Evolutionary conservation across 1,284 basidiomycete species (phyloP).

Genomic region (Ceratobasidium sp.): DNA sequence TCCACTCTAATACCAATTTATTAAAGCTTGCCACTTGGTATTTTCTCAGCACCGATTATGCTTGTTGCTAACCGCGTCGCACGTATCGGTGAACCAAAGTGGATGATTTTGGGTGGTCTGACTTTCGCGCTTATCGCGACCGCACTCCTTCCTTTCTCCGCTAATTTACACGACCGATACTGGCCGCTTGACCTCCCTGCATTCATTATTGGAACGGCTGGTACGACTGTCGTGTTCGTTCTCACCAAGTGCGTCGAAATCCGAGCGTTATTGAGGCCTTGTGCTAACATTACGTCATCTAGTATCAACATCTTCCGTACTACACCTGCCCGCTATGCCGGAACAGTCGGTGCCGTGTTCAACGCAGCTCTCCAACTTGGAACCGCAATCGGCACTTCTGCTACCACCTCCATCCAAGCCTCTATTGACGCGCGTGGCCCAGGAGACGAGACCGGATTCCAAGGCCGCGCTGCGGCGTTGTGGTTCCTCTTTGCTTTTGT

Average conservation of each 20-base stretch:
- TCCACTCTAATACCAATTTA: background rate
- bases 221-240: slow-evolving; percentile 31
- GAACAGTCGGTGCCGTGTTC: slow-evolving; percentile 48
- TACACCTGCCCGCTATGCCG: slow-evolving; percentile 45
- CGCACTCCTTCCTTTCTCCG: slow-evolving; percentile 61
- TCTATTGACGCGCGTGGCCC: slow-evolving; percentile 41
- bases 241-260: slow-evolving; percentile 24
- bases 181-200: slow-evolving; percentile 65
- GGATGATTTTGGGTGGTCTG: slow-evolving; percentile 62
- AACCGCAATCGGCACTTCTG: slow-evolving; percentile 46
- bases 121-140: slow-evolving; percentile 60
- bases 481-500: slow-evolving; percentile 49
- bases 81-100: slow-evolving; percentile 60
- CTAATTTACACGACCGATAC: slow-evolving; percentile 59
- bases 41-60: slow-evolving; percentile 53
- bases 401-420: slow-evolving; percentile 46
- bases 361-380: slow-evolving; percentile 50
- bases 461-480: slow-evolving; percentile 45
- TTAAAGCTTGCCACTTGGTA: slow-evolving; percentile 30
- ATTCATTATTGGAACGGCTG: slow-evolving; percentile 53
- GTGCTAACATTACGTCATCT: background rate
- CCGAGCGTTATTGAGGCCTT: background rate
- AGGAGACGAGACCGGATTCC: slow-evolving; percentile 32
- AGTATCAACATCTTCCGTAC: slow-evolving; percentile 38
- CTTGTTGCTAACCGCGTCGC: slow-evolving; percentile 61